Evolutionary conservation across 805 yeast genomes (phyloP), one percentile per base, ranked within the genome.

Genomic region (Kazachstania kunashirensis): DNA sequence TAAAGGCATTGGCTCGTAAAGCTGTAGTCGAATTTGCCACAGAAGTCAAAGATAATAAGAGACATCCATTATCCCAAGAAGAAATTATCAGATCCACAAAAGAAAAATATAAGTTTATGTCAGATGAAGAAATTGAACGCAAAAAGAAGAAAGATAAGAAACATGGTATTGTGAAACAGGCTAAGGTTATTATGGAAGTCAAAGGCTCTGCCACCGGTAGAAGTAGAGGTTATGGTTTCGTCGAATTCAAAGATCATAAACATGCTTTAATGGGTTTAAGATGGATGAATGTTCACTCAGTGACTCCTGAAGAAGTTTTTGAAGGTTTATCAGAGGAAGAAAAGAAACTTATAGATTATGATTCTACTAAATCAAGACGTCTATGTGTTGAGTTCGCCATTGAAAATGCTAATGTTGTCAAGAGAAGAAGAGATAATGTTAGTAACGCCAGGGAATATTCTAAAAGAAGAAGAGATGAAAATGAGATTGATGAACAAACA

Each of bases 271-370:
- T 86, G 96, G 96, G 94, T 2, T 72, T 92, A 39, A 77, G 98
- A 67, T 92, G 96, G 95, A 70, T 92, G 58, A 92, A 92, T 59
- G 95, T 95, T 6, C 96, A 89, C 55, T 79, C 75, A 52, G 95
- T 92, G 6, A 64, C 84, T 0, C 60, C 59, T 24, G 75, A 70
- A 8, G 96, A 88, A 59, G 71, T 85, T 28, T 41, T 70, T 15
- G 83, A 71, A 45, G 88, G 89, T n/a, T 56, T 81, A 40, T 63
- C 66, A 23, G 85, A 77, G 3, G 85, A 81, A 33, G 88, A 82
- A 51, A 64, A 66, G 56, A 75, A 75, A 48, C 33, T 57, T 7
- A 76, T 75, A 2, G 66, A 68, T 37, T 47, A 67, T 18, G 86
- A 79, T 32, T 74, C 73, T 7, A 60, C 65, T 17, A 66, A 69